Percentiles rank a stretch among this genome's conserved stretches.
These are phyloP conservation scores for Cicer arietinum DNA, from an alignment of 306 rosid species.

Conservation along the genomic window DNA sequence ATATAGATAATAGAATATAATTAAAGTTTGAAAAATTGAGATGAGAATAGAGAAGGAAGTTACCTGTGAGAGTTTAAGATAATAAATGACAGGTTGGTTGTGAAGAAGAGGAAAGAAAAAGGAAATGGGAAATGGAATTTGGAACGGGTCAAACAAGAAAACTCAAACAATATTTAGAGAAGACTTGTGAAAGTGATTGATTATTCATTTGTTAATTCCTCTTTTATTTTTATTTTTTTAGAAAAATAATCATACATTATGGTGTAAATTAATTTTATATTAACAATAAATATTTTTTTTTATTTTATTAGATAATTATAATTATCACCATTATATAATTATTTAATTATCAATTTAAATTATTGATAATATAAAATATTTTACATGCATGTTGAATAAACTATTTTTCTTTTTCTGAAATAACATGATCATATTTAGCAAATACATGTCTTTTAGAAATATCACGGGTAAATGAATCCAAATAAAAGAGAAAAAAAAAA, in stretches of 20 bases:
- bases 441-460: too few species aligned
- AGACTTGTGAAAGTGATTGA: constrained; percentile 36
- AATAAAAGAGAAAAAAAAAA: too few species aligned
- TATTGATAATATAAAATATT: too few species aligned
- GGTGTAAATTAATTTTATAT: too few species aligned
- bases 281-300: too few species aligned
- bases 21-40: neutral
- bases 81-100: neutral
- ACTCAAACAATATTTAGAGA: constrained; percentile 36
- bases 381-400: too few species aligned
- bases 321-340: too few species aligned
- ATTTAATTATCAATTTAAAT: too few species aligned
- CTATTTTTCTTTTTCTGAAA: too few species aligned
- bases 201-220: neutral
- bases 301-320: too few species aligned
- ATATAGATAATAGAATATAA: neutral
- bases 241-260: neutral
- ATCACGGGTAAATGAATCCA: too few species aligned
- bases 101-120: constrained; percentile 2
- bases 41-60: constrained; percentile 10
- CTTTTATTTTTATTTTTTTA: neutral
- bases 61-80: neutral
- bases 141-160: constrained; percentile 54
- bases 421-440: too few species aligned
- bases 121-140: constrained; percentile 3